Conservation (phyloP, 257 asterid genomes). For the Primulina eburnea region DNA sequence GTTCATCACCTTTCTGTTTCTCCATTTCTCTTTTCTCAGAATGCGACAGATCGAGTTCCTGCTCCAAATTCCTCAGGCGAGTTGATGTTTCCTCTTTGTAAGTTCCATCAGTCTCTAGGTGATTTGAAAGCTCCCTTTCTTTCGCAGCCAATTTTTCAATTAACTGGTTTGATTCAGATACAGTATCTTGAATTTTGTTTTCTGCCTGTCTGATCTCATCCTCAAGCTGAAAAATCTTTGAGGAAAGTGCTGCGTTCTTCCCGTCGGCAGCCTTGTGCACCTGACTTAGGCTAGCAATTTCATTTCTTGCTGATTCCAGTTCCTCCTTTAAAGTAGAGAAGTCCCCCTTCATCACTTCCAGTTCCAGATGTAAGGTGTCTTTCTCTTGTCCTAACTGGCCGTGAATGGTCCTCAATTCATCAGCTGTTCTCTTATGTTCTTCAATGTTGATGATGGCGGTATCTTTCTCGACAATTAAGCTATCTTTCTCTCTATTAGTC, state of each 20-base stretch:
- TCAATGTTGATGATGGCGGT: conserved; percentile 28
- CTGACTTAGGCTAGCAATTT: conserved; percentile 44
- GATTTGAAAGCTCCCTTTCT: conserved; percentile 58
- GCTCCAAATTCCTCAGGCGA: conserved; percentile 62
- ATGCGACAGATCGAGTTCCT: conserved; percentile 56
- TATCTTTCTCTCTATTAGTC: conserved; percentile 25
- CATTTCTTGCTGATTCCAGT: conserved; percentile 40
- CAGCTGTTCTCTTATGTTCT: conserved; percentile 35
- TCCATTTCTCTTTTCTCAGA: conserved; percentile 54
- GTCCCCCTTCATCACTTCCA: conserved; percentile 33
- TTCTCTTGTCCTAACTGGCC: conserved; percentile 31
- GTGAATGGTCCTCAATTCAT: conserved; percentile 27
- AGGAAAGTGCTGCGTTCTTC: conserved; percentile 39
- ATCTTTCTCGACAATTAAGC: conserved; percentile 35
- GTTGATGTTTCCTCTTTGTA: conserved; percentile 58
- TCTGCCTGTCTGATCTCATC: conserved; percentile 40
- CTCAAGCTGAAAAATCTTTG: conserved; percentile 34
- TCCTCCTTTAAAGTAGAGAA: conserved; percentile 32
- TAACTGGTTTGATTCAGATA: conserved; percentile 41
- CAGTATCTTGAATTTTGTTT: conserved; percentile 44
- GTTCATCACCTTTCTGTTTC: conserved; percentile 56
- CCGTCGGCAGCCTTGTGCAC: conserved; percentile 33
- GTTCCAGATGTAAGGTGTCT: conserved; percentile 27
- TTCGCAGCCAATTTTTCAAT: conserved; percentile 47
- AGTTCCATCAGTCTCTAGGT: conserved; percentile 66